Conservation (phyloP, 202 grass and related monocot genomes). For the Eragrostis tef region DNA sequence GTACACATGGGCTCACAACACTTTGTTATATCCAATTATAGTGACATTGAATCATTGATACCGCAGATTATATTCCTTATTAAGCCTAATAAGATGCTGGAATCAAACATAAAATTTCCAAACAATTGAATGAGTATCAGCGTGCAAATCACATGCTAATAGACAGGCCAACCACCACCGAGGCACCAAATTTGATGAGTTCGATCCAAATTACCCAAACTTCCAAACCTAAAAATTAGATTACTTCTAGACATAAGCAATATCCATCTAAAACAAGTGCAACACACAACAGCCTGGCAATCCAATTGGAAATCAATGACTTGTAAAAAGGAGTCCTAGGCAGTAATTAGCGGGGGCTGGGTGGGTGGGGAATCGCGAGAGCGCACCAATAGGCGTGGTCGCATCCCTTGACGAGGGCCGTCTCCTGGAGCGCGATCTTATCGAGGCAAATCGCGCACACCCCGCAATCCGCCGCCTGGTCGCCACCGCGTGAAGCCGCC, state of each 20-base stretch:
- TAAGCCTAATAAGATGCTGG: neutral
- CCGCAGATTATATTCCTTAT: neutral
- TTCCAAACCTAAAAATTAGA: neutral
- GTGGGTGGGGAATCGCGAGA: too few relatives aligned
- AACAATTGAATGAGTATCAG: neutral
- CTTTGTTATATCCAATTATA: neutral
- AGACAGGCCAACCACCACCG: neutral
- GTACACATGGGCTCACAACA: neutral
- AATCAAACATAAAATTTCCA: neutral
- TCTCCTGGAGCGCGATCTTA: slow-evolving; percentile 79
- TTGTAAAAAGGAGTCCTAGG: neutral
- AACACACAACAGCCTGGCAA: neutral
- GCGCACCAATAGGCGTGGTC: slow-evolving; percentile 95
- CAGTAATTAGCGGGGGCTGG: neutral
- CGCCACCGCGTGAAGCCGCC: slow-evolving; percentile 10
- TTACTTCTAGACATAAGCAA: neutral
- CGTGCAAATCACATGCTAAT: neutral
- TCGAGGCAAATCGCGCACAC: slow-evolving; percentile 89
- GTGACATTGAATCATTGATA: neutral
- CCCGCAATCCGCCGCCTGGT: slow-evolving; percentile 61
- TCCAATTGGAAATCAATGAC: neutral
- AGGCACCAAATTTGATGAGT: neutral
- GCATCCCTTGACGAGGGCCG: slow-evolving; percentile 92
- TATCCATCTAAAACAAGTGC: neutral
- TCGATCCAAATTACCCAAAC: neutral